These are phyloP conservation scores for Physcomitrium patens DNA, from an alignment of 225 moss, liverwort and hornwort genomes.

Conservation along the genomic window DNA sequence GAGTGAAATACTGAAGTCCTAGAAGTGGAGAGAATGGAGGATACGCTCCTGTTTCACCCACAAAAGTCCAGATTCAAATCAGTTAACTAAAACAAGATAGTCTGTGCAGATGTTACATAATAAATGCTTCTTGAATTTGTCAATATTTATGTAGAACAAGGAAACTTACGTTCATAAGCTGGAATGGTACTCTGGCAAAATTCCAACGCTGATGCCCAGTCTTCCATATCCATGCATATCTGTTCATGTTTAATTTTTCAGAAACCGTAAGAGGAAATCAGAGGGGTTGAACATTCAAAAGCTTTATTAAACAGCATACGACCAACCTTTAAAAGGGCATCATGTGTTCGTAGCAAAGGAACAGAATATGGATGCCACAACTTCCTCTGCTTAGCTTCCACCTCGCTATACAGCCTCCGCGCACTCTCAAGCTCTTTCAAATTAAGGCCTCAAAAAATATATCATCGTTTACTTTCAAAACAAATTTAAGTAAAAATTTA, in stretches of 20 bases:
- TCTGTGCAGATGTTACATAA: slow-evolving; percentile 4
- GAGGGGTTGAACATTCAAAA: slow-evolving; percentile 15
- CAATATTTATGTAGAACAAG: slow-evolving; percentile 2
- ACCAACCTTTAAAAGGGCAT: slow-evolving; percentile 81
- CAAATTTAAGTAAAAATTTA: not conserved
- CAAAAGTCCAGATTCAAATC: slow-evolving; percentile 26
- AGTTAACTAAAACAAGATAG: not conserved
- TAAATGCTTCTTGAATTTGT: not conserved
- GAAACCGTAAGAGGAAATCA: slow-evolving; percentile 17
- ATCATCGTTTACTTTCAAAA: slow-evolving; percentile 14
- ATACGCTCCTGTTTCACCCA: slow-evolving; percentile 63
- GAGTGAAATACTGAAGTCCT: slow-evolving; percentile 81
- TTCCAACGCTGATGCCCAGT: slow-evolving; percentile 75
- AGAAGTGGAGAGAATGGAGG: slow-evolving; percentile 74
- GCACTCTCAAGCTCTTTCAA: slow-evolving; percentile 55
- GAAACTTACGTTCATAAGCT: slow-evolving; percentile 76
- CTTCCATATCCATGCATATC: slow-evolving; percentile 80
- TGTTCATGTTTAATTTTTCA: slow-evolving; percentile 37
- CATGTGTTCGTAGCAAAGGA: slow-evolving; percentile 70
- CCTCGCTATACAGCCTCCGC: slow-evolving; percentile 50
- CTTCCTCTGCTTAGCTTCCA: slow-evolving; percentile 57
- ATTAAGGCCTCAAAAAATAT: slow-evolving; percentile 22
- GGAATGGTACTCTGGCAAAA: slow-evolving; percentile 74
- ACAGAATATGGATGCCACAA: slow-evolving; percentile 77
- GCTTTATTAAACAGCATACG: not conserved